phyloP scores from a whole-genome alignment of 75 land plant genomes.

The Gnetum montanum region DNA sequence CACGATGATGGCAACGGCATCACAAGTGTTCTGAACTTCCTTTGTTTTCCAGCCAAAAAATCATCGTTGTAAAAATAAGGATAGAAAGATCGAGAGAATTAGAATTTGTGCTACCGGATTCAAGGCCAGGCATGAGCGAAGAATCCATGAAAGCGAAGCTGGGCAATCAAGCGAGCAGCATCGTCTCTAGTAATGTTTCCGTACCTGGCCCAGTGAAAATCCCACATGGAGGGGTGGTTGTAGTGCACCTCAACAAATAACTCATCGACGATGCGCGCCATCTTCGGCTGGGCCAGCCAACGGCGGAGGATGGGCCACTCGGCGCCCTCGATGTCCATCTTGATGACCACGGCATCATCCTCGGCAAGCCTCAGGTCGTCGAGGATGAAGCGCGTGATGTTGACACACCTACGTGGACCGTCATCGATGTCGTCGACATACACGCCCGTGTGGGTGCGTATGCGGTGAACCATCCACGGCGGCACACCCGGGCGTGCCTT shows the following conservation, averaged over 20 bases:
- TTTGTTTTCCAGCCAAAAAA: too few species aligned
- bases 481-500: neutral
- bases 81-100: too few species aligned
- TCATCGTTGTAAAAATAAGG: too few species aligned
- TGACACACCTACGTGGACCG: neutral
- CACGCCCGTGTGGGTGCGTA: neutral
- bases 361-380: neutral
- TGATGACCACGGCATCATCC: conserved; percentile 18
- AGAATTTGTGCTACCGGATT: too few species aligned
- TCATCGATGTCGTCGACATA: neutral
- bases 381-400: neutral
- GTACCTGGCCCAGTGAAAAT: conserved; percentile 4
- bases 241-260: conserved; percentile 35
- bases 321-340: conserved; percentile 32
- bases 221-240: conserved; percentile 19
- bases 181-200: too few species aligned
- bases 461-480: neutral
- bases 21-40: too few species aligned
- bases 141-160: conserved; percentile 20
- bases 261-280: conserved; percentile 29
- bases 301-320: conserved; percentile 30
- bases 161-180: conserved; percentile 13
- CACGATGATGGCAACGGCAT: too few species aligned
- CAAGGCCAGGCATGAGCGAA: conserved; percentile 28
- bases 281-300: conserved; percentile 19